Evolutionary conservation across 169 alveolate species (phyloP), one percentile per base, ranked within the genome.

Genomic region (Neospora caninum): DNA sequence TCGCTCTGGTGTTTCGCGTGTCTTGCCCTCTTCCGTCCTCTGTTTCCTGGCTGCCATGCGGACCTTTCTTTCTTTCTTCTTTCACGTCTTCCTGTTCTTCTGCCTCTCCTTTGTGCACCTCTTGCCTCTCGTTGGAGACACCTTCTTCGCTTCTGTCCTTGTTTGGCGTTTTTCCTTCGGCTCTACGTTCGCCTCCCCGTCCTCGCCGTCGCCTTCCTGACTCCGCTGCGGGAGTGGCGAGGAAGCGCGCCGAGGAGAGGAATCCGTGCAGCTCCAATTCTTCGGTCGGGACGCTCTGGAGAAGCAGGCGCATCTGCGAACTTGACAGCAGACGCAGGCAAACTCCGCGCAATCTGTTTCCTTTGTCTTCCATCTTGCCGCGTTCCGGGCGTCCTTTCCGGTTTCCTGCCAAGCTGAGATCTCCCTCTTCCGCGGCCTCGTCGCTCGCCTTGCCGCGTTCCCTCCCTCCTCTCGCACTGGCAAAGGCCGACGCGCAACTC

Each of bases 231-330:
- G 88, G 82, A 31, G 43, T 91, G 43, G 31, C 92, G 54, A 91
- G 54, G 45, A 91, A 95, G 29, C 96, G 92, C 25, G 91, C 82
- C 89, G 38, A 91, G 84, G 80, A 94, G 41, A 58, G 92, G 29
- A 64, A 49, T 88, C 78, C 20, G 73, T 93, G 54, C 41, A 29
- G 7, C 36, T 36, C 36, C 22, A 34, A 34, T 67, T 45, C 69
- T n/a, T 6, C 43, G 0, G 42, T 13, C 2, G 38, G 42, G 16
- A n/a, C 91, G 27, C 91, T 16, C 78, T 84, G 49, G 45, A n/a
- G 78, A 13, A 31, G 78, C 39, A 20, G 16, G 84, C 84, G 45
- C 10, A 36, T 13, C 39, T 73, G 25, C 2, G n/a, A 2, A 0
- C 16, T n/a, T 10, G 45, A 34, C 27, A 36, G 43, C 0, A 31